phyloP scores from a whole-genome alignment of 306 rosid genomes.

The Dalbergia cochinchinensis region DNA sequence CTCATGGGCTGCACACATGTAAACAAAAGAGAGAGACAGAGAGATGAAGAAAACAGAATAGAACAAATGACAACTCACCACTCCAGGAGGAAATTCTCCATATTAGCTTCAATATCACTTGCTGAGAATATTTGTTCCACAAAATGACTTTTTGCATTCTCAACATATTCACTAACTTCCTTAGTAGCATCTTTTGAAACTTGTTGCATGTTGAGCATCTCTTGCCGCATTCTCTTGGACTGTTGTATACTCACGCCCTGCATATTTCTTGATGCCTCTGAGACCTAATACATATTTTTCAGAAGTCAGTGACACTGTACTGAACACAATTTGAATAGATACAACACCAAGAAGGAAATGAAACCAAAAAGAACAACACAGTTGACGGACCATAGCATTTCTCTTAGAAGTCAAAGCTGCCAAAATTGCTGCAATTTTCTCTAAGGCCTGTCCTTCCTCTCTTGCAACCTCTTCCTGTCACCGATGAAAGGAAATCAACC shows the following conservation, averaged over 20 bases:
- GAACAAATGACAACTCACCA: conserved; percentile 63
- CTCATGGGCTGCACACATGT: neutral
- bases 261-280: conserved; percentile 73
- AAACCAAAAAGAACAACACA: conserved; percentile 26
- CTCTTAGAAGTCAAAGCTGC: conserved; percentile 73
- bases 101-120: conserved; percentile 48
- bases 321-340: neutral
- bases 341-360: conserved; percentile 14
- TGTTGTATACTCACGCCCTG: conserved; percentile 59
- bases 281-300: conserved; percentile 60
- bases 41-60: neutral
- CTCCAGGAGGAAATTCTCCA: conserved; percentile 66
- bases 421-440: conserved; percentile 70
- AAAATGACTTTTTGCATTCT: conserved; percentile 58
- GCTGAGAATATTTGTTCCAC: conserved; percentile 61
- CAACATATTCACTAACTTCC: conserved; percentile 58
- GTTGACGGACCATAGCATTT: conserved; percentile 59
- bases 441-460: conserved; percentile 77
- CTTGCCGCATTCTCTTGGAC: conserved; percentile 59
- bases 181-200: conserved; percentile 65
- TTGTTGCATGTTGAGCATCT: conserved; percentile 69
- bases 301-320: conserved; percentile 36
- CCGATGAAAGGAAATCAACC: conserved; percentile 42
- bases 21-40: neutral
- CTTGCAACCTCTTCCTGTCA: conserved; percentile 78